A percentile compares a stretch with the other conserved stretches of the same genome.
Conservation (phyloP, 2,329 filamentous ascomycete species). For the Epichloe bromicola region DNA sequence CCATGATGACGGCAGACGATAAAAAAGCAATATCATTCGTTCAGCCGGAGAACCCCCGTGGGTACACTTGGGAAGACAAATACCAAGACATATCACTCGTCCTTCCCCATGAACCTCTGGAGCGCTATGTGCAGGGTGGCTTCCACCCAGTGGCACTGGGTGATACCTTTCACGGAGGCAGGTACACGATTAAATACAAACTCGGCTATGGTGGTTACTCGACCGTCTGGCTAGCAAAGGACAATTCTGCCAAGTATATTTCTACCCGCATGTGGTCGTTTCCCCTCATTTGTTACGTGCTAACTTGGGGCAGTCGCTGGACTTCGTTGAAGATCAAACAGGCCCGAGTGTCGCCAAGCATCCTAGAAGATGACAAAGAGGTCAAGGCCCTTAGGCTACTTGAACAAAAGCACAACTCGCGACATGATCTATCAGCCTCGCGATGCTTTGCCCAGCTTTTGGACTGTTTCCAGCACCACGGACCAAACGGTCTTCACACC, state of each 20-base stretch:
- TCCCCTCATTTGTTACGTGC: too few relatives aligned
- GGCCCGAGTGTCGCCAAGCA: neutral
- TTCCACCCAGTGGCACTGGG: too few relatives aligned
- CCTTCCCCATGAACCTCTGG: too few relatives aligned
- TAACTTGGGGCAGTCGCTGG: slow-evolving; percentile 1
- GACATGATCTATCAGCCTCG: neutral
- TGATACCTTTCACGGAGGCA: too few relatives aligned
- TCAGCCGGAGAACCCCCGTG: too few relatives aligned
- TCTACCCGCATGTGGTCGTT: too few relatives aligned
- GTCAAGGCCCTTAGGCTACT: neutral
- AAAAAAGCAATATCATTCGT: too few relatives aligned
- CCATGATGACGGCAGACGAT: too few relatives aligned
- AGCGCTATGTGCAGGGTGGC: too few relatives aligned
- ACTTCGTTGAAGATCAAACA: slow-evolving; percentile 7
- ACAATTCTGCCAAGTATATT: neutral
- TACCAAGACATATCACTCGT: too few relatives aligned
- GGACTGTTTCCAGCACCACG: slow-evolving; percentile 4
- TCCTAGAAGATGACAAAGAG: slow-evolving; percentile 4
- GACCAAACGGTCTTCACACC: slow-evolving; percentile 6
- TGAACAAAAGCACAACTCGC: neutral
- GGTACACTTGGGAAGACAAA: too few relatives aligned
- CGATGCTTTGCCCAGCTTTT: slow-evolving; percentile 2
- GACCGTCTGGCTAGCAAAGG: slow-evolving; percentile 5
- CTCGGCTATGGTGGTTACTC: slow-evolving; percentile 4
- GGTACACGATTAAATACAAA: neutral